A percentile compares a stretch with the other conserved stretches of the same genome.
phyloP scores from a whole-genome alignment of 169 alveolate genomes.

The Eimeria nieschulzi region DNA sequence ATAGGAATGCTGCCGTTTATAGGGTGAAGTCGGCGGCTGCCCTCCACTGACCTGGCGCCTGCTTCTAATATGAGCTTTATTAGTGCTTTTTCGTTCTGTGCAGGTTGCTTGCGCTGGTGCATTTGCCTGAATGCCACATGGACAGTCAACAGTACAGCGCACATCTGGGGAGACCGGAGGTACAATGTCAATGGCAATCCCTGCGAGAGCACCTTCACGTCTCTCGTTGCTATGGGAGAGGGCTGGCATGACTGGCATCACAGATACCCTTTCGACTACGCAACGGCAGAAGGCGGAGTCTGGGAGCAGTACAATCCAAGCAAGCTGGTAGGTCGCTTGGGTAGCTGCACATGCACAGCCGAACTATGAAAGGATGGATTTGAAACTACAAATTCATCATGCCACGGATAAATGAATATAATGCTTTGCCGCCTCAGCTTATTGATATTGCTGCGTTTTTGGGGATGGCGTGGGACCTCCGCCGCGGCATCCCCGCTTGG shows the following conservation, averaged over 20 bases:
- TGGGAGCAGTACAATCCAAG: constrained; percentile 78
- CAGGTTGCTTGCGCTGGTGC: constrained; percentile 85
- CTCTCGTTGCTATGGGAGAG: constrained; percentile 88
- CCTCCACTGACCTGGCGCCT: background rate
- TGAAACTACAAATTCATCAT: background rate
- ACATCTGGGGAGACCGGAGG: constrained; percentile 86
- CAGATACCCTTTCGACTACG: constrained; percentile 87
- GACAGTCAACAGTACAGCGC: constrained; percentile 88
- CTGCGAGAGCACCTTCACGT: constrained; percentile 79
- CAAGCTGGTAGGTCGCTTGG: constrained; percentile 67
- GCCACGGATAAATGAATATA: background rate
- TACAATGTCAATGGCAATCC: constrained; percentile 74
- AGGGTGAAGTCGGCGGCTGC: no score
- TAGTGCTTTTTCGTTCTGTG: background rate
- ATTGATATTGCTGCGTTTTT: constrained; percentile 61
- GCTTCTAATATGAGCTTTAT: no score
- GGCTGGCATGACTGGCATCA: constrained; percentile 93
- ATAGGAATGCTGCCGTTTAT: no score
- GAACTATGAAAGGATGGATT: background rate
- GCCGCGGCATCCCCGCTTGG: constrained; percentile 73
- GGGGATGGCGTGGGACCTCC: constrained; percentile 72
- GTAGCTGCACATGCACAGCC: background rate
- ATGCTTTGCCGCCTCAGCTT: constrained; percentile 19
- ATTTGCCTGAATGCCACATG: constrained; percentile 86
- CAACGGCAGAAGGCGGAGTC: constrained; percentile 84